Evolutionary conservation across 495 filamentous ascomycete genomes (phyloP).

Genomic region (Margaritispora aquatica): DNA sequence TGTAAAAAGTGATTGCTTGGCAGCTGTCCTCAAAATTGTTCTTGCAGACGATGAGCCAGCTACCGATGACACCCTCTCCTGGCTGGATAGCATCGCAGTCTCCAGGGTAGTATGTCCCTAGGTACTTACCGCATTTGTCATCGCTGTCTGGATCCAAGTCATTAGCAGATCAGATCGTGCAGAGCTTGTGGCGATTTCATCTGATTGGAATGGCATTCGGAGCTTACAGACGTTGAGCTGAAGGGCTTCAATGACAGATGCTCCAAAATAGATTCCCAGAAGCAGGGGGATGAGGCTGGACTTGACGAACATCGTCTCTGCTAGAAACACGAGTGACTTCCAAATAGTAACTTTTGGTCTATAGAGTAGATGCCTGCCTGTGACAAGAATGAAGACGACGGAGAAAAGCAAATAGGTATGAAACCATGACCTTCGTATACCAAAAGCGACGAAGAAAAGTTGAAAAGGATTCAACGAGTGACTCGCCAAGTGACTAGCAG

Average conservation of each 20-base stretch:
- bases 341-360: too few species aligned
- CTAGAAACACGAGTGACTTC: too few species aligned
- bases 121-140: not conserved
- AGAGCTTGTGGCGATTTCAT: too few species aligned
- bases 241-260: not conserved
- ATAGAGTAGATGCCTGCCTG: too few species aligned
- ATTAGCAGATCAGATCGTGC: not conserved
- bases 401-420: too few species aligned
- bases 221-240: not conserved
- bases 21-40: not conserved
- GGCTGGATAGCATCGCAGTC: not conserved
- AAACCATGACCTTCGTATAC: too few species aligned
- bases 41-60: not conserved
- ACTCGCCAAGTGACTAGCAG: too few species aligned
- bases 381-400: too few species aligned
- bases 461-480: too few species aligned
- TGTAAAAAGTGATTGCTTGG: not conserved
- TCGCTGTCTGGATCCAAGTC: not conserved
- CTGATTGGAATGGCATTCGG: too few species aligned
- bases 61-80: not conserved
- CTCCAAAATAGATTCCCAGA: too few species aligned
- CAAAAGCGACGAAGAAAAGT: too few species aligned
- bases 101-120: not conserved
- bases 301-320: not conserved
- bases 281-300: not conserved